phyloP scores from a whole-genome alignment of 176 grass and related monocot genomes.

The Bothriochloa decipiens region DNA sequence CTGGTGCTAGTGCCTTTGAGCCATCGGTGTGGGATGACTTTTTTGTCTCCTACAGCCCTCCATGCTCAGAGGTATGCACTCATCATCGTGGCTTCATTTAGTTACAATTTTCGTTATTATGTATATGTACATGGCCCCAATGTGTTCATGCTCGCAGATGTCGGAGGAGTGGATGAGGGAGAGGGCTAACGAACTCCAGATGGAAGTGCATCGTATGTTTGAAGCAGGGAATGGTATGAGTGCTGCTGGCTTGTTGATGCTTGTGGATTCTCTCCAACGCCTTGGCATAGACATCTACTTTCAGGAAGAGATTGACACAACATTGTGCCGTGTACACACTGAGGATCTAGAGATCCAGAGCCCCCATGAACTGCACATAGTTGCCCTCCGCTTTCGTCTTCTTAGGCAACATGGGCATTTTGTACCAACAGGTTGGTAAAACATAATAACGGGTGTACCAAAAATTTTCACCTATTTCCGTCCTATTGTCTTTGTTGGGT shows the following conservation, averaged over 20 bases:
- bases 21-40: background rate
- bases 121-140: background rate
- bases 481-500: too few species aligned
- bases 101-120: background rate
- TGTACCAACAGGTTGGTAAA: too few species aligned
- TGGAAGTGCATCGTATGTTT: background rate
- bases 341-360: too few species aligned
- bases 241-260: background rate
- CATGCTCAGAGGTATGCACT: background rate
- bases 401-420: too few species aligned
- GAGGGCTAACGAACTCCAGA: background rate
- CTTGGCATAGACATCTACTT: background rate
- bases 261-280: background rate
- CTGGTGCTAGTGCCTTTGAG: too few species aligned
- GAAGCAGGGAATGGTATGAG: background rate
- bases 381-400: too few species aligned
- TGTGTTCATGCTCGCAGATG: background rate
- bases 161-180: background rate
- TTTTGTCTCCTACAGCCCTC: background rate
- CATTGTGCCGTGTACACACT: too few species aligned
- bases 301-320: background rate
- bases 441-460: too few species aligned
- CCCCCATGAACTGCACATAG: too few species aligned
- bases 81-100: too few species aligned
- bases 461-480: too few species aligned